Conservation (phyloP, 176 grass and related monocot species). For the Luzula sylvatica region DNA sequence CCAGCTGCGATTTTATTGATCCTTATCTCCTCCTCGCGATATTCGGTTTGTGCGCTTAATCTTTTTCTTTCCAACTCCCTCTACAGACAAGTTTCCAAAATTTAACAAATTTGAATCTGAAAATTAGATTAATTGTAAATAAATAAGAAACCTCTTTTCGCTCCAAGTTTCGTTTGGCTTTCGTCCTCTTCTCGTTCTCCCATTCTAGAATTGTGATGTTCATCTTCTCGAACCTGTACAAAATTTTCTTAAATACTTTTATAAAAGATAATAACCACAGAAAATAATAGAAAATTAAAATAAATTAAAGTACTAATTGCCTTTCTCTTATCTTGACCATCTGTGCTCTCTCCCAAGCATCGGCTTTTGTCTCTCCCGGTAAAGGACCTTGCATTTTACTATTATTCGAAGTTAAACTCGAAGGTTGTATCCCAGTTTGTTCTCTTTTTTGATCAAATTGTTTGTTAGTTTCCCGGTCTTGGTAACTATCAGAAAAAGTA, state of each 20-base stretch:
- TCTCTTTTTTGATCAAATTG: conserved; percentile 30
- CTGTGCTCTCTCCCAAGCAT: conserved; percentile 66
- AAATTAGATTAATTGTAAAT: conserved; percentile 1
- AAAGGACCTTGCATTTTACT: conserved; percentile 8
- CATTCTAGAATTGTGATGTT: conserved; percentile 51
- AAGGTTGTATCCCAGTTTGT: conserved; percentile 29
- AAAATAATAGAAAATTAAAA: neutral
- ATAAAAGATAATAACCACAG: neutral
- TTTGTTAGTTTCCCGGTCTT: conserved; percentile 43
- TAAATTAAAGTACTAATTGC: conserved; percentile 27
- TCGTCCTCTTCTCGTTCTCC: conserved; percentile 65
- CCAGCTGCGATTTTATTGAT: conserved; percentile 48
- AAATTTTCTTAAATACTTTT: neutral
- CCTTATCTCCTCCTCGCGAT: conserved; percentile 42
- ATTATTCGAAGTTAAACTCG: neutral
- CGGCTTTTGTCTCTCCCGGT: conserved; percentile 24
- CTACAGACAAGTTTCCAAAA: conserved; percentile 31
- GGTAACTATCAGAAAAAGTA: conserved; percentile 33
- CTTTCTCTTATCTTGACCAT: conserved; percentile 38
- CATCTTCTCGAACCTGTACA: conserved; percentile 59
- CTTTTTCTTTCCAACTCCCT: conserved; percentile 30
- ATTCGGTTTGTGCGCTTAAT: conserved; percentile 30
- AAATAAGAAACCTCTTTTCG: conserved; percentile 67
- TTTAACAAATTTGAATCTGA: neutral
- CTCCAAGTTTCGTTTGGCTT: conserved; percentile 43